These are phyloP conservation scores for Pulveroboletus sp. DNA, from an alignment of 768 basidiomycete species.

Conservation along the genomic window DNA sequence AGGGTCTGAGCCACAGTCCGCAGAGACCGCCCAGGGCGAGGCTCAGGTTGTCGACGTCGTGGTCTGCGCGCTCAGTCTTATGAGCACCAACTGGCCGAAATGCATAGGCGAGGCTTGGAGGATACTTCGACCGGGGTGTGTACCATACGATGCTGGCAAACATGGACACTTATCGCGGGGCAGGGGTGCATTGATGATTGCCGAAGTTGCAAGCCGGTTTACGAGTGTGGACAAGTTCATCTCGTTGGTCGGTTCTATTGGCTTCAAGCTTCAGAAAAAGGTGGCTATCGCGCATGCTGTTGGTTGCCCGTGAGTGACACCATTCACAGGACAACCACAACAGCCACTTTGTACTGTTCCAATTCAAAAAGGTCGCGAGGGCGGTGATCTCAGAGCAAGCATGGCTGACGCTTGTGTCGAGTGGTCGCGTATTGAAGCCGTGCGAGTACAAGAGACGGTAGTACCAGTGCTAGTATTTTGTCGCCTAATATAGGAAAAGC, in stretches of 20 bases:
- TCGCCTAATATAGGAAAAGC: background rate
- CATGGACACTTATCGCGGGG: constrained; percentile 7
- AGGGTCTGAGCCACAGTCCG: constrained; percentile 56
- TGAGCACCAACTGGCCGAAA: constrained; percentile 96
- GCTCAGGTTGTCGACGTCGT: constrained; percentile 87
- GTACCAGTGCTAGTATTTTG: constrained; percentile 19
- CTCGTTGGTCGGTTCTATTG: constrained; percentile 59
- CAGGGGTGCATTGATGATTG: constrained; percentile 82
- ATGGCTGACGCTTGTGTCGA: constrained; percentile 55
- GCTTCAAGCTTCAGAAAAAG: constrained; percentile 71
- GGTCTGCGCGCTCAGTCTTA: constrained; percentile 92
- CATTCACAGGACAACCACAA: constrained; percentile 68
- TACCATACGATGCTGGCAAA: constrained; percentile 11
- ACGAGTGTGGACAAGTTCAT: constrained; percentile 64
- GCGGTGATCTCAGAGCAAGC: constrained; percentile 50
- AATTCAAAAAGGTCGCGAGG: constrained; percentile 64
- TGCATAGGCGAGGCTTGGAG: constrained; percentile 90
- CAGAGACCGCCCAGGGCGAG: constrained; percentile 43
- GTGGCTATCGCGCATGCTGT: constrained; percentile 34
- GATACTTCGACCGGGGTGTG: constrained; percentile 79
- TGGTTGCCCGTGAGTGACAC: constrained; percentile 1
- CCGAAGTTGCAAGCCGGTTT: constrained; percentile 88
- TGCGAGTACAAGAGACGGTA: constrained; percentile 94
- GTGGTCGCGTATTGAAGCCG: constrained; percentile 66
- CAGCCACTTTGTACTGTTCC: constrained; percentile 83